Percentiles rank a stretch among this genome's conserved stretches.
These are phyloP conservation scores for Theileria luwenshuni DNA, from an alignment of 169 alveolate genomes.

Conservation along the genomic window DNA sequence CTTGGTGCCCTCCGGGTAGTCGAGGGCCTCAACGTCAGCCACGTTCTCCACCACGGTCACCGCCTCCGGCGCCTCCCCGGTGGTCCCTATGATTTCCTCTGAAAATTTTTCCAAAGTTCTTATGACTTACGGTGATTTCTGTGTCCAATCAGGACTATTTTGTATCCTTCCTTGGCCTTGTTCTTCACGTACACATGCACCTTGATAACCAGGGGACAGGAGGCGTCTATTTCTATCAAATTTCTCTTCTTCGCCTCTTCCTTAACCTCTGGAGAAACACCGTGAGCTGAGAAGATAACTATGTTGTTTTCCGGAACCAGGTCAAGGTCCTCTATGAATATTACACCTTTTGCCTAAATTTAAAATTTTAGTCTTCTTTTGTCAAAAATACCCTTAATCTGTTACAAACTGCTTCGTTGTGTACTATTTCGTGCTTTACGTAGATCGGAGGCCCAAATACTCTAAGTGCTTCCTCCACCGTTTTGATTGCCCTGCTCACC, in stretches of 20 bases:
- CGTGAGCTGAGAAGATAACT: slow-evolving; percentile 83
- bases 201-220: slow-evolving; percentile 85
- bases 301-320: slow-evolving; percentile 75
- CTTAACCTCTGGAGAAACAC: slow-evolving; percentile 78
- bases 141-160: slow-evolving; percentile 82
- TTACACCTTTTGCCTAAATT: slow-evolving; percentile 76
- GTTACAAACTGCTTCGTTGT: slow-evolving; percentile 82
- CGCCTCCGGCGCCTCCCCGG: slow-evolving; percentile 82
- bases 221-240: slow-evolving; percentile 79
- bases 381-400: slow-evolving; percentile 65
- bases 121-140: slow-evolving; percentile 71
- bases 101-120: neutral
- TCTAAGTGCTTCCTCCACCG: slow-evolving; percentile 82
- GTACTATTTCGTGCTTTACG: slow-evolving; percentile 84
- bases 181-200: slow-evolving; percentile 83
- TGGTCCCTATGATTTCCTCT: slow-evolving; percentile 81
- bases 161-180: slow-evolving; percentile 81
- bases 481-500: slow-evolving; percentile 80
- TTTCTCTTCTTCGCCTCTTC: slow-evolving; percentile 72
- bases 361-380: neutral
- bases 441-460: slow-evolving; percentile 79
- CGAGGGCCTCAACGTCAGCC: slow-evolving; percentile 69
- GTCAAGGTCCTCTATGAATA: slow-evolving; percentile 78
- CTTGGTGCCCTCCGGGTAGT: slow-evolving; percentile 55
- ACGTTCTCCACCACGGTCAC: slow-evolving; percentile 78